Evolutionary conservation across 2,329 filamentous ascomycete genomes (phyloP), one percentile per base, ranked within the genome.

Genomic region (Talaromyces sp.): DNA sequence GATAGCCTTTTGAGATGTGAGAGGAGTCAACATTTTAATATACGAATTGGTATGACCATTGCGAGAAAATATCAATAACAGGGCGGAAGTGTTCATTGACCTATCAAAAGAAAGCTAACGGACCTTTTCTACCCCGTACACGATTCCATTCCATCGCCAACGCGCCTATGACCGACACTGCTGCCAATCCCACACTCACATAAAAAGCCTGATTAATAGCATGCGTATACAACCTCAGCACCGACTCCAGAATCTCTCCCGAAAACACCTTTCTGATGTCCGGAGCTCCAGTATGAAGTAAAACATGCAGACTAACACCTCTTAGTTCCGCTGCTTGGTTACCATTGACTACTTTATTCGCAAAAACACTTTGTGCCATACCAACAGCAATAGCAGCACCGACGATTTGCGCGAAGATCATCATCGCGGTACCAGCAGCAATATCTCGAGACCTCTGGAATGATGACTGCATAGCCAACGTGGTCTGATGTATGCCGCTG

Each of bases 71-170:
- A 2, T 5, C 11, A 19, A 47, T 13, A 47, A 1, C 3, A 27
- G 11, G 13, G 5, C 10, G 11, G 15, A n/a, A 49, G 22, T 6
- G 22, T 15, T 11, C 5, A 49, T 25, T 51, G 22, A 51, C 8
- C 3, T 22, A 34, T 36, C 27, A 53, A 27, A 43, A 43, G 49
- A 56, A 15, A 38, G 31, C n/a, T 8, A 36, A 34, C 3, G 11
- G 53, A 22, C 7, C n/a, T 38, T 11, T 36, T 25, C n/a, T 38
- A 1, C 53, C n/a, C 19, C 19, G 29, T 22, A 81, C 75, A 7
- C 73, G 78, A 64, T 76, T 73, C 79, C 79, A 81, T 67, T 80
- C 73, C 13, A 81, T 68, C 36, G 73, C 75, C 29, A 78, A 66
- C 0, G 75, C 73, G 0, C 73, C 75, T 38, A 79, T 47, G 5